Evolutionary conservation across 352 stramenopile genomes (phyloP), one percentile per base, ranked within the genome.

Genomic region (Phytophthora melonis): DNA sequence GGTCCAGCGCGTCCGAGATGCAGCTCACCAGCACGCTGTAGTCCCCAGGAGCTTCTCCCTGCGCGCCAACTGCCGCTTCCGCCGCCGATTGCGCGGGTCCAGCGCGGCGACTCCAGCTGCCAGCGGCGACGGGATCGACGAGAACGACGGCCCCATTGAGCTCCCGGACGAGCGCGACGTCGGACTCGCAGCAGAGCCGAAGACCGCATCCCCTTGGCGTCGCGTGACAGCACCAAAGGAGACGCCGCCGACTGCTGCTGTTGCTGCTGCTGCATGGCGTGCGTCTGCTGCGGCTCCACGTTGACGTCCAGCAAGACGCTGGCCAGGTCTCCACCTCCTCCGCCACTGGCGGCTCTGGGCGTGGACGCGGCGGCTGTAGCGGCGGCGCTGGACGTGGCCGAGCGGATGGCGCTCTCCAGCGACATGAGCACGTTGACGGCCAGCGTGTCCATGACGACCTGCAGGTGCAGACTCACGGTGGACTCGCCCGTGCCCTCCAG

Each of bases 341-440:
- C 60, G 49, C 23, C 2, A 25, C 25, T 49, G 18, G 67, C 30
- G 23, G 66, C 53, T 32, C 63, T 56, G 21, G 55, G 58, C 43
- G 65, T 43, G 55, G 50, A 53, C 19, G 70, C 56, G 74, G 59
- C 58, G 59, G 34, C 34, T 11, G 10, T 41, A 80, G 70, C 56
- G 73, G 59, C 58, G 58, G 34, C 34, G 34, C 34, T 41, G 81
- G 85, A 49, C 72, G 81, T 83, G n/a, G 85, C 84, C 0, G 83
- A 84, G 30, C 89, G 77, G 34, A 96, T 81, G 2, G 79, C 87
- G 62, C 89, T 92, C 73, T 95, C 90, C 23, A 97, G 74, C 39
- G 90, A 89, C 82, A 95, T 89, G 53, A 97, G 77, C 27, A 95
- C 85, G 16, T 87, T 95, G 58, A 97, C 90, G 5, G 89, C 83